Evolutionary conservation across 345 rosid species (phyloP).

Genomic region (Iberis pinnata): DNA sequence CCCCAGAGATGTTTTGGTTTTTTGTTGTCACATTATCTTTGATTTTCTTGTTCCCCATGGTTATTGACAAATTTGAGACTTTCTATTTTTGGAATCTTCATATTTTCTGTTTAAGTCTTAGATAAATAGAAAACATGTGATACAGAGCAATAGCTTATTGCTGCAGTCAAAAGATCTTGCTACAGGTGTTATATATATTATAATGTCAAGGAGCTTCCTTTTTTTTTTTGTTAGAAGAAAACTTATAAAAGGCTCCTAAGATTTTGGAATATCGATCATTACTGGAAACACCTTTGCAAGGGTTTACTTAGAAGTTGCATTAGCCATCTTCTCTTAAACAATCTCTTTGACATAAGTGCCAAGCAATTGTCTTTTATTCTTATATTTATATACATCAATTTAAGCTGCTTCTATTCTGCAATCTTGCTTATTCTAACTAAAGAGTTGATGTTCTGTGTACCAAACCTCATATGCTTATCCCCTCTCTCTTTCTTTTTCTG

Average conservation of each 20-base stretch:
- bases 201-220: constrained; percentile 2
- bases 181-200: neutral
- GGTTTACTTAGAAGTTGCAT: constrained; percentile 25
- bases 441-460: constrained; percentile 22
- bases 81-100: no score
- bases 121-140: no score
- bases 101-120: no score
- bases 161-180: no score
- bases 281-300: constrained; percentile 13
- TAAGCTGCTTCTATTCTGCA: constrained; percentile 1
- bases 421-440: constrained; percentile 14
- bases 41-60: no score
- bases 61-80: no score
- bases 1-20: no score
- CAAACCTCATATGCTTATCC: neutral
- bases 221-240: constrained; percentile 4
- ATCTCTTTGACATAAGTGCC: constrained; percentile 1
- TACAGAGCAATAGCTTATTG: no score
- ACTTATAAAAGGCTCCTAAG: constrained; percentile 18
- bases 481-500: constrained; percentile 5
- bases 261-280: constrained; percentile 7
- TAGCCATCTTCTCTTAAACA: no score
- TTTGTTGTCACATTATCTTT: neutral
- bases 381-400: neutral
- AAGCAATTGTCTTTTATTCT: neutral